Percentiles rank a stretch among this genome's conserved stretches.
Conservation (phyloP, 2,329 filamentous ascomycete species). For the Trichoderma gracile region DNA sequence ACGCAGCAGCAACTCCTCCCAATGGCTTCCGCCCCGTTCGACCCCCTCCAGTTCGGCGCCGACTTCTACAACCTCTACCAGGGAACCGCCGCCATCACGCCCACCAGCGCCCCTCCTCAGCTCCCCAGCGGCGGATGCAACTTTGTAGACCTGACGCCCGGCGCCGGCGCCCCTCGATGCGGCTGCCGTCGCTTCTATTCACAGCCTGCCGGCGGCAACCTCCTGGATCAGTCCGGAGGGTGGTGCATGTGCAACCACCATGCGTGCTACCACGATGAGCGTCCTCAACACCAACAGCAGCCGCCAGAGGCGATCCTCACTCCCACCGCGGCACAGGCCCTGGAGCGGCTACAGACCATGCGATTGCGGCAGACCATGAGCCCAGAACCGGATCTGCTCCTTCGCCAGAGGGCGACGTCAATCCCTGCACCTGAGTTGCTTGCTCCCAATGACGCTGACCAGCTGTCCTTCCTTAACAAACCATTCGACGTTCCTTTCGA, state of each 20-base stretch:
- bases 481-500: slow-evolving; percentile 34
- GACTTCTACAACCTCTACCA: slow-evolving; percentile 59
- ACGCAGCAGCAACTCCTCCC: slow-evolving; percentile 32
- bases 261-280: slow-evolving; percentile 61
- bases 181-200: slow-evolving; percentile 64
- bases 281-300: slow-evolving; percentile 31
- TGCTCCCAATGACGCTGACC: slow-evolving; percentile 37
- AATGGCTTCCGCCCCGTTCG: slow-evolving; percentile 57
- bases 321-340: slow-evolving; percentile 48
- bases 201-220: slow-evolving; percentile 38
- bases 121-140: slow-evolving; percentile 59
- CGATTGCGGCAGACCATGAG: slow-evolving; percentile 54
- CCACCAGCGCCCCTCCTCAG: slow-evolving; percentile 32
- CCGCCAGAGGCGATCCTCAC: slow-evolving; percentile 31
- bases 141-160: slow-evolving; percentile 55
- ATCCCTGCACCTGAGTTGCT: slow-evolving; percentile 46
- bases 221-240: slow-evolving; percentile 44
- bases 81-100: slow-evolving; percentile 43
- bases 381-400: slow-evolving; percentile 50
- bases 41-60: slow-evolving; percentile 45
- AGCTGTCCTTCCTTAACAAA: slow-evolving; percentile 41
- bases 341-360: slow-evolving; percentile 49
- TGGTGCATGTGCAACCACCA: slow-evolving; percentile 66
- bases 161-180: slow-evolving; percentile 55
- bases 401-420: slow-evolving; percentile 43